These are phyloP conservation scores for Pezicula rhizophila DNA, from an alignment of 2,329 filamentous ascomycete genomes.

Conservation along the genomic window DNA sequence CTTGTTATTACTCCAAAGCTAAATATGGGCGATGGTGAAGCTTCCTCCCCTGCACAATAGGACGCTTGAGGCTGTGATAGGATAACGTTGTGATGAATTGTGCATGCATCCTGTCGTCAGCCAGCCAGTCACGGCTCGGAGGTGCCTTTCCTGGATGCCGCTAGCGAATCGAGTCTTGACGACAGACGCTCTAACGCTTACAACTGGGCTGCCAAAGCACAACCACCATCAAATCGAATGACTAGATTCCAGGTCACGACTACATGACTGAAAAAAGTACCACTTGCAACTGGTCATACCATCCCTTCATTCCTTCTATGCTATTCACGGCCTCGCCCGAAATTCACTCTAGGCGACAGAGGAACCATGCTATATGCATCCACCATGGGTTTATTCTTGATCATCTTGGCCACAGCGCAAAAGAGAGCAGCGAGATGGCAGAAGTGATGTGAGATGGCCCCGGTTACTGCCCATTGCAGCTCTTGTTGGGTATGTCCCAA, in stretches of 20 bases:
- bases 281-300: too few relatives aligned
- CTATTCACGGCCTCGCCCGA: conserved; percentile 1
- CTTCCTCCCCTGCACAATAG: conserved; percentile 1
- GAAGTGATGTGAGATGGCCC: too few relatives aligned
- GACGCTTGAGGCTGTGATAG: conserved; percentile 9
- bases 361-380: conserved; percentile 3
- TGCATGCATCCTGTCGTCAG: conserved; percentile 12
- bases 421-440: too few relatives aligned
- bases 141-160: conserved; percentile 7
- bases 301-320: too few relatives aligned
- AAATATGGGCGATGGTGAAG: conserved; percentile 2
- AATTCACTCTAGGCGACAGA: not conserved
- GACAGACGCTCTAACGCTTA: not conserved
- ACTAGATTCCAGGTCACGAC: not conserved
- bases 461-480: too few relatives aligned
- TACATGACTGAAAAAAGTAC: not conserved
- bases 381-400: not conserved
- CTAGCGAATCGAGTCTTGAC: conserved; percentile 1
- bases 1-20: not conserved
- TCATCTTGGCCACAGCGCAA: not conserved
- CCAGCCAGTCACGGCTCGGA: conserved; percentile 7
- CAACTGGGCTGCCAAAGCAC: not conserved
- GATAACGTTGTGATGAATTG: conserved; percentile 14
- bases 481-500: too few relatives aligned
- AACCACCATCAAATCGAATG: conserved; percentile 7